Evolutionary conservation across 1,139 yeast genomes (phyloP), one percentile per base, ranked within the genome.

Genomic region (Sugiyamaella xylanicola): DNA sequence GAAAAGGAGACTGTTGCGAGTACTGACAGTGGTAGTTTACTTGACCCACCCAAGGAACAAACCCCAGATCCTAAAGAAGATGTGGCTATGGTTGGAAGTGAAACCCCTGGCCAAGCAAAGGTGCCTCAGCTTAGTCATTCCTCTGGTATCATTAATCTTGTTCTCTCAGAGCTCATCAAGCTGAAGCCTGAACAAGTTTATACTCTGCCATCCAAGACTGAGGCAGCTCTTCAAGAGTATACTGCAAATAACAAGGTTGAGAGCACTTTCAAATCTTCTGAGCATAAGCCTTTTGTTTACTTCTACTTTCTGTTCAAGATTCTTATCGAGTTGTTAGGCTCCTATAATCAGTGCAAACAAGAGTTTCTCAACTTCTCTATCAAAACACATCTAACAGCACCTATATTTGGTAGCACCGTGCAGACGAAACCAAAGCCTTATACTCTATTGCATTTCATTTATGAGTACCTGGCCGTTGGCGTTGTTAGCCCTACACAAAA

Each of bases 291-390:
- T 36, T 87, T 86, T 68, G 77, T 85, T 0, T 85, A 87, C 65
- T 83, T 84, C 54, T 79, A 87, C 49, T 88, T 85, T 66, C 72
- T 92, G 43, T 72, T 92, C 42, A 89, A 85, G 64, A 73, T 83
- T 0, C 71, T 91, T 39, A 78, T 86, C 0, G 98, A 92, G 63
- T 73, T 91, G 15, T 71, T 91, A 17, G 83, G 86, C 1, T 87
- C 96, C 1, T 92, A 91, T 70, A 86, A 86, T 62, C 84, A 83
- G 59, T 83, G 93, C 57, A 92, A 92, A 68, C 77, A 87, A 53
- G 97, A 90, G 64, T 87, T 92, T 65, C 74, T 92, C 56, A 85
- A 92, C 0, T 91, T 81, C 64, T 48, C 52, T 4, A 25, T 46
- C 11, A 48, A 48, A 22, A 29, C 52, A 3, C 52, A 39, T 17